Percentiles rank a stretch among this genome's conserved stretches.
Conservation (phyloP, 2,329 filamentous ascomycete species). For the Cordyceps javanica region DNA sequence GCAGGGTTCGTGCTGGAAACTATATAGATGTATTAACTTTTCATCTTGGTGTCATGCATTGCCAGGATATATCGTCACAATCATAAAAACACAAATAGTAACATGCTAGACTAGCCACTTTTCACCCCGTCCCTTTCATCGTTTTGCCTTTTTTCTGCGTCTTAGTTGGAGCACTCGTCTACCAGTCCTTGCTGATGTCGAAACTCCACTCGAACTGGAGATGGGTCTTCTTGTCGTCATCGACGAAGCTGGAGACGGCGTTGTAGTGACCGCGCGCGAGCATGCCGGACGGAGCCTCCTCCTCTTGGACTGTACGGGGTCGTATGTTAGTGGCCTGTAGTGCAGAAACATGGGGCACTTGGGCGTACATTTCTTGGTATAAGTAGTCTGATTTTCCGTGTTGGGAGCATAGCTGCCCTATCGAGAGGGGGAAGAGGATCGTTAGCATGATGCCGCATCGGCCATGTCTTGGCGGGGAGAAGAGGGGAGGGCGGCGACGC, state of each 20-base stretch:
- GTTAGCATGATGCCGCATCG: too few species aligned
- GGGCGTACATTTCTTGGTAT: slow-evolving; percentile 83
- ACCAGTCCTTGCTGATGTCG: slow-evolving; percentile 96
- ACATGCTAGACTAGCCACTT: not conserved
- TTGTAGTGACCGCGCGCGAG: slow-evolving; percentile 85
- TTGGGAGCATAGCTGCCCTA: slow-evolving; percentile 90
- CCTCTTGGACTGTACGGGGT: slow-evolving; percentile 66
- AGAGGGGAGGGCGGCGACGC: too few species aligned
- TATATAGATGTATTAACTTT: not conserved
- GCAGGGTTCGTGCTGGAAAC: not conserved
- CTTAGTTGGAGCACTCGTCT: slow-evolving; percentile 24
- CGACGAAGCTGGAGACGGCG: slow-evolving; percentile 82
- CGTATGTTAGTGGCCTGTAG: slow-evolving; percentile 12
- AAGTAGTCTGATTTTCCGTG: slow-evolving; percentile 77
- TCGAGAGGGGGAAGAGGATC: too few species aligned
- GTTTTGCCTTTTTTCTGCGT: not conserved
- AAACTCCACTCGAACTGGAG: slow-evolving; percentile 94
- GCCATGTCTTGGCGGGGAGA: not conserved
- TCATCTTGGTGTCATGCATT: not conserved
- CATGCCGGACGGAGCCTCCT: slow-evolving; percentile 90
- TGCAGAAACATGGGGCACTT: not conserved
- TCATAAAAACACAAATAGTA: slow-evolving; percentile 1
- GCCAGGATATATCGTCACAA: slow-evolving; percentile 3
- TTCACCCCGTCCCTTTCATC: not conserved
- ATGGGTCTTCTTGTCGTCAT: slow-evolving; percentile 89